Conservation (phyloP, 257 asterid species). For the Solanum bukasovii region DNA sequence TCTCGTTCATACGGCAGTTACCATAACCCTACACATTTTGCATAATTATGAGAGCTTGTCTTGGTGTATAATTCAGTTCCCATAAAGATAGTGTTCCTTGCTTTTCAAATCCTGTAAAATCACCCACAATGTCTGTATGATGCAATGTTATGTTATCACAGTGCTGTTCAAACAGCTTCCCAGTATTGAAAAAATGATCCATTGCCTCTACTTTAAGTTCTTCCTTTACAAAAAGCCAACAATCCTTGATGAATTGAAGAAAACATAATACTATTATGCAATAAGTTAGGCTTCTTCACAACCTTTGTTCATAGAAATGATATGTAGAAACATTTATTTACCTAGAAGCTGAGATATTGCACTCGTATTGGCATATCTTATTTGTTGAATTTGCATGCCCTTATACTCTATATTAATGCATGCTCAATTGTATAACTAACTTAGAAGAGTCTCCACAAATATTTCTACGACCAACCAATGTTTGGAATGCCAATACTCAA, state of each 20-base stretch:
- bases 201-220: no score
- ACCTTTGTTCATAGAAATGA: background rate
- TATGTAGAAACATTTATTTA: background rate
- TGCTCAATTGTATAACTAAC: background rate
- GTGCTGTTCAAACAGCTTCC: no score
- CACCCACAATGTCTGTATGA: no score
- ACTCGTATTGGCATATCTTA: background rate
- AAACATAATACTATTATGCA: background rate
- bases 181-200: no score
- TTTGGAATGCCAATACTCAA: constrained; percentile 23
- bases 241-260: no score
- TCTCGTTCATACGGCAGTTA: no score
- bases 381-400: background rate
- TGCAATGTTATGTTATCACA: no score
- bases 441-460: background rate
- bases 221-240: background rate
- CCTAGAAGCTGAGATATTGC: background rate
- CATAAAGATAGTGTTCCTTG: no score
- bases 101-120: no score
- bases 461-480: constrained; percentile 4
- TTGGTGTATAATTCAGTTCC: no score
- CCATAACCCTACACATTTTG: no score
- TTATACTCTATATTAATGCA: background rate
- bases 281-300: background rate
- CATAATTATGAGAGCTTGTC: no score